A percentile compares a stretch with the other conserved stretches of the same genome.
Conservation (phyloP, 2,329 filamentous ascomycete species). For the Trichoderma sp. region DNA sequence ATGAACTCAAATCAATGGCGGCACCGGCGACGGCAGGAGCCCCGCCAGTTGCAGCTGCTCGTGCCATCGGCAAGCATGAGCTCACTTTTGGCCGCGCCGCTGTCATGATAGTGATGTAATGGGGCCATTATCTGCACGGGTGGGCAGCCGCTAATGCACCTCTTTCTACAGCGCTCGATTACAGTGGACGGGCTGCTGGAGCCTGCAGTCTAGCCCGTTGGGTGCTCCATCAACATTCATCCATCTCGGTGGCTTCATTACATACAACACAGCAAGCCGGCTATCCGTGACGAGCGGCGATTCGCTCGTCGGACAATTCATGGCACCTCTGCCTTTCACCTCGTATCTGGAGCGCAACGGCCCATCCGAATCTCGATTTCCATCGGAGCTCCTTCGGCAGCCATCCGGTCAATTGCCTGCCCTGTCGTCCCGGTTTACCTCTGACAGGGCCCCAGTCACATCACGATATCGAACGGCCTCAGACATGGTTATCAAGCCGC, state of each 20-base stretch:
- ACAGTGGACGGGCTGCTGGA: too few relatives aligned
- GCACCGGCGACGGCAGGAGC: background rate
- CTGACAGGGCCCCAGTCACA: background rate
- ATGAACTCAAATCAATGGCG: background rate
- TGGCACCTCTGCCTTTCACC: too few relatives aligned
- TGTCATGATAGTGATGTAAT: constrained; percentile 28
- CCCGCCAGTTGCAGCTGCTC: constrained; percentile 18
- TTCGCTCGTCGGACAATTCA: too few relatives aligned
- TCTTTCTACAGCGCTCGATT: too few relatives aligned
- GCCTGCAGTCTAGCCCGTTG: too few relatives aligned
- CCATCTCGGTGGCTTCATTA: too few relatives aligned
- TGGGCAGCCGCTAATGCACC: constrained; percentile 14
- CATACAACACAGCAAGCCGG: too few relatives aligned
- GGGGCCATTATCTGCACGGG: constrained; percentile 1
- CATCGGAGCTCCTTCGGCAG: constrained; percentile 12
- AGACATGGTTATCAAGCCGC: background rate
- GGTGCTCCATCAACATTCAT: too few relatives aligned
- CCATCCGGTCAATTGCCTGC: constrained; percentile 17
- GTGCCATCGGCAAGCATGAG: constrained; percentile 19
- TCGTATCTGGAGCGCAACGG: background rate
- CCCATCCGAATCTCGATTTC: constrained; percentile 7
- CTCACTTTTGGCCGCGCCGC: constrained; percentile 20
- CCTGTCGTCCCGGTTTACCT: background rate
- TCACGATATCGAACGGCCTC: constrained; percentile 4
- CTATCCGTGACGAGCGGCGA: too few relatives aligned